Base-by-base conservation (phyloP, 2,329 filamentous ascomycete species). In the Raffaelea albimanens region DNA sequence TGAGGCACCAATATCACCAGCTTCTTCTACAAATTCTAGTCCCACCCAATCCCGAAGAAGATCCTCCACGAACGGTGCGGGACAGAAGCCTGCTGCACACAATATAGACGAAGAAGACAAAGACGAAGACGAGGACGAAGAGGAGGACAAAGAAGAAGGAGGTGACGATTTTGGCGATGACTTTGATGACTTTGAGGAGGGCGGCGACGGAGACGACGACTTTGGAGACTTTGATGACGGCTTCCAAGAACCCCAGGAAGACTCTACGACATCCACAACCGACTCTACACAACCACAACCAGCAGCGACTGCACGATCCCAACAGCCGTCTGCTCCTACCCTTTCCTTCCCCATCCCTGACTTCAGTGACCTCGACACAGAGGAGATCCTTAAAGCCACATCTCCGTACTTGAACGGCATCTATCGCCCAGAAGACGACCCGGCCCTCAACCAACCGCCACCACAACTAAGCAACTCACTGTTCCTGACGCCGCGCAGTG, bases 401-500 rank as follows among this genome's bases (percentile, higher is more conserved):
- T 73, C 83, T 54, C 77, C 82, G 3, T 87, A 85, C 63, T 68
- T 90, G 55, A 70, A 81, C 57, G 69, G 72, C 33, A 71, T 87
- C 49, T 89, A 86, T 57, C 76, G 80, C 2, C 70, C 75, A 5
- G 70, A 78, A 47, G 66, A 74, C 52, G 69, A 75, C 50, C 75
- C 71, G 49, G 25, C 25, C 25, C 25, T 29, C 13, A 7, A 7
- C 7, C 25, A 13, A 29, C 25, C 25, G 13, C 13, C 25, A 29
- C 69, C 72, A 48, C 64, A 69, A n/a, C 67, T 70, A 8, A 73
- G 72, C 31, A 73, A 76, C 52, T 71, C 84, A 40, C 77, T 88
- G 44, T 93, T 96, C 65, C 80, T 87, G 47, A 94, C 87, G 38
- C 84, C 89, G 45, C 82, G 90, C 50, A 94, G 87, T 52, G 82